Base-by-base conservation (phyloP, 2,329 filamentous ascomycete species). In the Phymatotrichopsis omnivora region DNA sequence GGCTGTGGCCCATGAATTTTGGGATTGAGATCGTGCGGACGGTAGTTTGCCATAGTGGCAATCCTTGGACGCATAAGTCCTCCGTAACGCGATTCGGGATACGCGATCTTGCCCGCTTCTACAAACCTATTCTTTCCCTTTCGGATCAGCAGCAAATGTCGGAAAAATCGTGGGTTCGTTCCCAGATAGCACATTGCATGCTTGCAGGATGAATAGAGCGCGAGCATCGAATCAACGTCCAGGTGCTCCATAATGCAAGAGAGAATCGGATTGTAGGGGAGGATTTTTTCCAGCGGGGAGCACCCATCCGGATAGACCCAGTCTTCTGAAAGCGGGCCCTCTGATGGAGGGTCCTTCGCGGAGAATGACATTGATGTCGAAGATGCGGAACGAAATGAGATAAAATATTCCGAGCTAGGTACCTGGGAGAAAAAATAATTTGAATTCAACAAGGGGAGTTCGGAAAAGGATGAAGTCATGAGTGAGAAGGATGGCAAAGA, bases 181-280 rank as follows among this genome's bases (percentile, higher is more conserved):
- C 27, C 19, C 17, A 53, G 36, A 16, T 45, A 41, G 11, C 34
- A 27, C 4, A 36, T 47, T 10, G 27, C 2, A 2, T 39, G 41
- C 2, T n/a, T 36, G 2, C 28, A 51, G 8, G 45, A 38, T 8
- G 27, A 40, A 27, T 44, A 48, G 10, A 48, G 25, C 1, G 24
- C 31, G n/a, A 51, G 35, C 3, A 49, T 16, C 11, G 45, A 23
- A 25, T 34, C 30, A 5, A 43, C 46, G 7, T 32, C 29, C 23
- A 52, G 22, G 20, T 34, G 36, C 23, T 39, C 10, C 7, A 51
- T 16, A 4, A 51, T n/a, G 4, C 5, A 10, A 2, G 38, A 39
- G 8, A 51, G 44, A n/a, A 51, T 43, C 7, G 47, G 33, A 11
- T 48, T 47, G 14, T 51, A 39, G n/a, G 43, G 37, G 19, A 47